Conservation (phyloP, 345 rosid genomes). For the Durio zibethinus region DNA sequence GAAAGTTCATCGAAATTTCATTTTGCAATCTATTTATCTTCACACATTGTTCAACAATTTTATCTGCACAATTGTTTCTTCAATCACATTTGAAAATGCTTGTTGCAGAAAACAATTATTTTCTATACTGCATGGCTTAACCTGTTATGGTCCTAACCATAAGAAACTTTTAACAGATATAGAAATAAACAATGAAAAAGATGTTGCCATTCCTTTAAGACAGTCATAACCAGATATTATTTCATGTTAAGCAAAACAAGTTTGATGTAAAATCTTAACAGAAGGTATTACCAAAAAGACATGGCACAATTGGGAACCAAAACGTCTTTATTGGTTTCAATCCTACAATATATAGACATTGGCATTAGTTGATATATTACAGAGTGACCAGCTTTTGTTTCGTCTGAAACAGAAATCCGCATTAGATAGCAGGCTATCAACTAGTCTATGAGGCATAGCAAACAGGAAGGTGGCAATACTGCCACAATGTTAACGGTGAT, state of each 20-base stretch:
- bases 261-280: neutral
- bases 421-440: neutral
- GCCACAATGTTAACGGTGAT: constrained; percentile 4
- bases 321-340: constrained; percentile 8
- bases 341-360: neutral
- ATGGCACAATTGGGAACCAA: neutral
- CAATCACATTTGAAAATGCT: neutral
- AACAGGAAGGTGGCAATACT: neutral
- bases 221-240: neutral
- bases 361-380: neutral
- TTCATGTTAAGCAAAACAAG: neutral
- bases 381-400: neutral
- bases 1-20: too few relatives aligned
- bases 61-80: neutral
- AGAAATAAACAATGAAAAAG: neutral
- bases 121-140: neutral
- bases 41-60: too few relatives aligned
- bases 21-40: too few relatives aligned
- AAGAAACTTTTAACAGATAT: neutral
- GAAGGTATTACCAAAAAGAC: neutral
- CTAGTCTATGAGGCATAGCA: neutral
- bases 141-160: neutral
- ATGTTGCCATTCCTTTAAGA: neutral
- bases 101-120: neutral
- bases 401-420: neutral